Conservation (phyloP, 306 rosid genomes). For the Crotalaria pallida region DNA sequence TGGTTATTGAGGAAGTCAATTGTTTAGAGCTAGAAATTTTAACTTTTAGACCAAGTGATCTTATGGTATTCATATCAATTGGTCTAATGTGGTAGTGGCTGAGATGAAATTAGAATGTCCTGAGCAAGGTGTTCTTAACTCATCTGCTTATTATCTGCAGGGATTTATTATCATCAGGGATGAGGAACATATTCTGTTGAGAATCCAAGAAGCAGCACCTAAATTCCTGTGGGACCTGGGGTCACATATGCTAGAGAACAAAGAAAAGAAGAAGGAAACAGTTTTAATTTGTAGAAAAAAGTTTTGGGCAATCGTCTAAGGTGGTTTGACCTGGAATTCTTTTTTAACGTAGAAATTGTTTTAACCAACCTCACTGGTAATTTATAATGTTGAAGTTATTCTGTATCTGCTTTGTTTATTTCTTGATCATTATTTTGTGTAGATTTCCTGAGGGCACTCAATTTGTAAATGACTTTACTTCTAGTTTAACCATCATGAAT, state of each 20-base stretch:
- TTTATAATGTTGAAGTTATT: conserved; percentile 23
- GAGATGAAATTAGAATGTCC: not conserved
- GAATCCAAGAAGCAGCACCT: conserved; percentile 60
- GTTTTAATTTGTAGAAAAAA: conserved; percentile 78
- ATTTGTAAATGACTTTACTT: conserved; percentile 10
- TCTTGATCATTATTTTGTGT: conserved; percentile 11
- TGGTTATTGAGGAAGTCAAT: not conserved
- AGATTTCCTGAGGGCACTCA: conserved; percentile 19
- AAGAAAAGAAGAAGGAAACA: conserved; percentile 61
- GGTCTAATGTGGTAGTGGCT: not conserved
- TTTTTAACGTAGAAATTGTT: not conserved
- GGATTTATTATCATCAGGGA: conserved; percentile 83
- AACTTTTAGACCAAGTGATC: not conserved
- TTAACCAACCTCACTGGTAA: not conserved
- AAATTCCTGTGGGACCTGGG: conserved; percentile 76
- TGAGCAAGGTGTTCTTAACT: not conserved
- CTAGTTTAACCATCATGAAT: conserved; percentile 1
- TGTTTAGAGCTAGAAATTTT: not conserved
- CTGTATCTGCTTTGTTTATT: conserved; percentile 14
- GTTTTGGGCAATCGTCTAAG: conserved; percentile 77
- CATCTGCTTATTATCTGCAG: conserved; percentile 31
- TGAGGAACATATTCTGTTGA: conserved; percentile 43
- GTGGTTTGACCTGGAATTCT: not conserved
- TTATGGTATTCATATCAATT: not conserved
- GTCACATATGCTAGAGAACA: conserved; percentile 49